Evolutionary conservation across 768 basidiomycete genomes (phyloP).

Genomic region (Hemileccinum impolitum): DNA sequence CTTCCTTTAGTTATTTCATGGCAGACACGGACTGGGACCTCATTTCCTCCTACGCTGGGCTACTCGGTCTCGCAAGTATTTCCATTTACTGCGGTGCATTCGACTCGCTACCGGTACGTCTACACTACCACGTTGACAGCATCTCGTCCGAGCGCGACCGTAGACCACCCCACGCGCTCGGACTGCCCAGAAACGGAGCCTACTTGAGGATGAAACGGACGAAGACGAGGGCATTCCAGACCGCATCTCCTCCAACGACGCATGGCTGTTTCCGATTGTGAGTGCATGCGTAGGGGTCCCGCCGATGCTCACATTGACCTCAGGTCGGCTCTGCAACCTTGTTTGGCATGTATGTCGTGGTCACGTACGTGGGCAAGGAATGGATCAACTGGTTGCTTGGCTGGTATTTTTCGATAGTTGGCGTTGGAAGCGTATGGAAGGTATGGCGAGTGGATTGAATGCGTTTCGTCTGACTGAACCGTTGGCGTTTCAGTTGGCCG

Average conservation of each 20-base stretch:
- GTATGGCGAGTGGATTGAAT: conserved; percentile 24
- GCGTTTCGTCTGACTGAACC: neutral
- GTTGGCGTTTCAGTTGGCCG: conserved; percentile 39
- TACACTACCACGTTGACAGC: neutral
- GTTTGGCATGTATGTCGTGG: conserved; percentile 62
- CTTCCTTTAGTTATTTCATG: conserved; percentile 10
- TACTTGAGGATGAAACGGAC: conserved; percentile 40
- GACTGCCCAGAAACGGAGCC: neutral
- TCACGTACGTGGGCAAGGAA: conserved; percentile 73
- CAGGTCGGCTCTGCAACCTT: conserved; percentile 71
- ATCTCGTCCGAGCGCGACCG: neutral
- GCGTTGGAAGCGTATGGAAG: conserved; percentile 67
- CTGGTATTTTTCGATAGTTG: conserved; percentile 68
- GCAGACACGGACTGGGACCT: conserved; percentile 49
- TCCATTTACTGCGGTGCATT: conserved; percentile 71
- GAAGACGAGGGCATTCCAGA: conserved; percentile 49
- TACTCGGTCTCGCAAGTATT: conserved; percentile 59
- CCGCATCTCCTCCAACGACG: conserved; percentile 62
- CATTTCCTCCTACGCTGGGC: conserved; percentile 64
- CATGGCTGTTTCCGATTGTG: conserved; percentile 75
- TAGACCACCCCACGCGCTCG: conserved; percentile 9
- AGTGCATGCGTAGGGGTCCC: conserved; percentile 25
- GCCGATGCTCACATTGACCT: neutral
- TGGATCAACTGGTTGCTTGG: conserved; percentile 83
- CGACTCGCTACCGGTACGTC: conserved; percentile 63